phyloP scores from a whole-genome alignment of 176 grass and related monocot genomes.

The Coix lacrymajobi region DNA sequence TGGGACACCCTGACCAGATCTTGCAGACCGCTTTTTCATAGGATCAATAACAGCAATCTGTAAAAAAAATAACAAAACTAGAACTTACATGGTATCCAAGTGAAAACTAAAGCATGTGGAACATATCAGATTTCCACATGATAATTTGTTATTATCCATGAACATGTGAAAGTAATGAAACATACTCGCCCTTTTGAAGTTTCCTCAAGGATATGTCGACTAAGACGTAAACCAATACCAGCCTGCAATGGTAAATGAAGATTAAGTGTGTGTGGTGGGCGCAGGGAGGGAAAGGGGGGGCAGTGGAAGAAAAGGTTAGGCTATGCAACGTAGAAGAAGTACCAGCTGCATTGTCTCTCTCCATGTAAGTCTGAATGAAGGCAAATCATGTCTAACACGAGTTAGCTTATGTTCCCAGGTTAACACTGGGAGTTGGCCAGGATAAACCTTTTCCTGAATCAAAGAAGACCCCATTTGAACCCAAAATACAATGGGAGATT shows the following conservation, averaged over 20 bases:
- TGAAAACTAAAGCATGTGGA: neutral
- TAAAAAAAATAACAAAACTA: slow-evolving; percentile 23
- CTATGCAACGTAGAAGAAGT: slow-evolving; percentile 19
- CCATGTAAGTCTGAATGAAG: slow-evolving; percentile 58
- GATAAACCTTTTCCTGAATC: slow-evolving; percentile 47
- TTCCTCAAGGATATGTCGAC: slow-evolving; percentile 79
- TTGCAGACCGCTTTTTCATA: slow-evolving; percentile 60
- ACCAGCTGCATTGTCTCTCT: slow-evolving; percentile 61
- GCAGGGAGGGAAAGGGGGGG: neutral
- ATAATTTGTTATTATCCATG: neutral
- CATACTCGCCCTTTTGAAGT: slow-evolving; percentile 77
- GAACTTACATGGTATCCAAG: slow-evolving; percentile 4
- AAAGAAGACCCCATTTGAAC: slow-evolving; percentile 9
- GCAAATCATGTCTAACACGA: slow-evolving; percentile 45
- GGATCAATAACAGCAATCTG: slow-evolving; percentile 90
- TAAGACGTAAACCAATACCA: slow-evolving; percentile 71
- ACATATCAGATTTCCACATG: neutral
- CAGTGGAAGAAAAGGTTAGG: neutral
- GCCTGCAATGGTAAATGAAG: slow-evolving; percentile 43
- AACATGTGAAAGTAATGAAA: slow-evolving; percentile 20
- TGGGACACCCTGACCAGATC: slow-evolving; percentile 82
- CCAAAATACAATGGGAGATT: neutral
- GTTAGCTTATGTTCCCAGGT: slow-evolving; percentile 76
- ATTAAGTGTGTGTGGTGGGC: neutral
- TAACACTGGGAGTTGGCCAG: slow-evolving; percentile 41